Evolutionary conservation across 768 basidiomycete genomes (phyloP), one percentile per base, ranked within the genome.

Genomic region (Dentipellis fragilis): DNA sequence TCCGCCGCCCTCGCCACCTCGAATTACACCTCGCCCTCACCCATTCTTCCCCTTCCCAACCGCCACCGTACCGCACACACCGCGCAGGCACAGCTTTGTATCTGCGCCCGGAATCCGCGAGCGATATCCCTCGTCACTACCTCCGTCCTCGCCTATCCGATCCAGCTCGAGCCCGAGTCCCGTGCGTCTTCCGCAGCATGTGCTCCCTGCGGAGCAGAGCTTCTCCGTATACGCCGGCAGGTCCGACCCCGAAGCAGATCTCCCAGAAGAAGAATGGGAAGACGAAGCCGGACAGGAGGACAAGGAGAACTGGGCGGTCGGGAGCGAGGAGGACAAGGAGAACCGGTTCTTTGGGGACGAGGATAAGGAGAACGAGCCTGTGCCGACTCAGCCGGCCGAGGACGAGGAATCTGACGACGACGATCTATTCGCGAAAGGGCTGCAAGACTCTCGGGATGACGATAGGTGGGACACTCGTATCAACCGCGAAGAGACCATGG

Each of bases 291-390:
- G 87, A 61, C 61, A 68, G 47, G 91, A 95, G 60, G 90, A 90
- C 58, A 85, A 89, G 61, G 90, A 92, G 61, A 97, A 97, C 65
- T 77, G 79, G 17, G 72, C 76, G 1, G 96, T 87, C 66, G 68
- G 96, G 58, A 74, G 89, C 66, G 79, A 84, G 11, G 87, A 86
- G 66, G 93, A 86, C 49, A 89, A 92, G 3, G 76, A 90, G 63
- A 70, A 96, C 49, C 70, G 73, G 52, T 76, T 79, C 12, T 17
- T 19, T 8, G 51, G 16, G 34, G 45, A 59, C 51, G 21, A 58
- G 54, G 23, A 59, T 47, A 46, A 54, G 57, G 37, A 54, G 51
- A 21, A 54, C 57, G 2, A 54, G n/a, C 48, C 45, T 29, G 37
- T 19, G 54, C 59, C 22, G 57, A 55, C 47, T 51, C 36, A 29